Evolutionary conservation across 1,139 yeast genomes (phyloP).

Genomic region (Hansenula sp.): DNA sequence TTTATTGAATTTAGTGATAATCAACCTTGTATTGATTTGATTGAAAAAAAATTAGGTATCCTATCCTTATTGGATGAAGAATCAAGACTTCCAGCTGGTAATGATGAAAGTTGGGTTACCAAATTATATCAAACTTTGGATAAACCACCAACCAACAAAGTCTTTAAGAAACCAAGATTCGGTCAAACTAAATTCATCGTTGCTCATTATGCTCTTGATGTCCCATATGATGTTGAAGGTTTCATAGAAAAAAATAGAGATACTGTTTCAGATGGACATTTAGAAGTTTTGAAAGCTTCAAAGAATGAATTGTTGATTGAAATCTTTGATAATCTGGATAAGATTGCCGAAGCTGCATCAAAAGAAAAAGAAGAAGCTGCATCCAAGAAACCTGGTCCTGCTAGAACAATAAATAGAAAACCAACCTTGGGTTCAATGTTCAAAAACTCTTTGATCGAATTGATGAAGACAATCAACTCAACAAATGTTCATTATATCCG

Average conservation of each 20-base stretch:
- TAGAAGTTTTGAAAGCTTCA: constrained; percentile 74
- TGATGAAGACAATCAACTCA: constrained; percentile 88
- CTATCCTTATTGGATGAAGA: constrained; percentile 90
- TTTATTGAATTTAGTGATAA: constrained; percentile 95
- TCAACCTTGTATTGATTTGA: constrained; percentile 93
- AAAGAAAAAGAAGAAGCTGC: constrained; percentile 36
- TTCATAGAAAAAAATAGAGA: constrained; percentile 96
- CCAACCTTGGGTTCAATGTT: constrained; percentile 95
- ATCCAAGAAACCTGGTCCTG: constrained; percentile 28
- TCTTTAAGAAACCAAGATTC: constrained; percentile 90
- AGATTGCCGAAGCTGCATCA: constrained; percentile 50
- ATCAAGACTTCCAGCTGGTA: constrained; percentile 90
- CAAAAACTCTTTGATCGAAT: constrained; percentile 85
- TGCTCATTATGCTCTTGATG: constrained; percentile 93
- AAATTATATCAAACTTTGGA: constrained; percentile 85
- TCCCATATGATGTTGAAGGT: constrained; percentile 88
- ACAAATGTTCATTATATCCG: constrained; percentile 96
- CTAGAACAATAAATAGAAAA: constrained; percentile 56
- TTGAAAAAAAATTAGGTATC: constrained; percentile 87
- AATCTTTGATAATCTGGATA: constrained; percentile 63
- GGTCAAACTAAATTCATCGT: constrained; percentile 91
- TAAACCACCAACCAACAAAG: constrained; percentile 71
- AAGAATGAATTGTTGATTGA: constrained; percentile 59
- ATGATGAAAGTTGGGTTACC: constrained; percentile 88
- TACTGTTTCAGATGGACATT: constrained; percentile 93